Evolutionary conservation across 345 rosid genomes (phyloP).

Genomic region (Lepidium didymum): DNA sequence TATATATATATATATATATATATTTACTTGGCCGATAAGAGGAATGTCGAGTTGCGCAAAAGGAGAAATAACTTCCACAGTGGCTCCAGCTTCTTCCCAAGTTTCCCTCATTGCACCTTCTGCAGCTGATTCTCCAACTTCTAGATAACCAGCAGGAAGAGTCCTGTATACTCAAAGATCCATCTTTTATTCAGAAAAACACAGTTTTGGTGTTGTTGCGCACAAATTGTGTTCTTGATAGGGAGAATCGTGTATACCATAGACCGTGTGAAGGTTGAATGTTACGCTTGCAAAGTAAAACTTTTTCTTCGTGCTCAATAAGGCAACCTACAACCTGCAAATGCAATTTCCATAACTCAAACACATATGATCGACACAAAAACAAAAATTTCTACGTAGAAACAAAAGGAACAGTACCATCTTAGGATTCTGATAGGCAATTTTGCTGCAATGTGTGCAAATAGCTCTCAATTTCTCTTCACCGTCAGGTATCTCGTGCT

Average conservation of each 20-base stretch:
- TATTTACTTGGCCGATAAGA: slow-evolving; percentile 78
- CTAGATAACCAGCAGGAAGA: slow-evolving; percentile 97
- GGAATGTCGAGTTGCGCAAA: slow-evolving; percentile 93
- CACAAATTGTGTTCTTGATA: neutral
- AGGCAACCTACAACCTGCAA: slow-evolving; percentile 94
- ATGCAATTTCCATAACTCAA: neutral
- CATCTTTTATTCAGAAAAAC: neutral
- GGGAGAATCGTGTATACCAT: slow-evolving; percentile 22
- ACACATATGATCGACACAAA: neutral
- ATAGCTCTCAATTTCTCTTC: slow-evolving; percentile 90
- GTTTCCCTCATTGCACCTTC: slow-evolving; percentile 96
- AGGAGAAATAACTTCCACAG: slow-evolving; percentile 83
- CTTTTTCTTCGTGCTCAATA: slow-evolving; percentile 73
- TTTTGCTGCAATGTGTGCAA: slow-evolving; percentile 67
- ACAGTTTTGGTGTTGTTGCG: neutral
- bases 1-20: too few relatives aligned
- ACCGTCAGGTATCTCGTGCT: slow-evolving; percentile 82
- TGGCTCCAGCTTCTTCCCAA: slow-evolving; percentile 94
- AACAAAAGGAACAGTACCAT: slow-evolving; percentile 41
- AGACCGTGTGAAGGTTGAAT: slow-evolving; percentile 91
- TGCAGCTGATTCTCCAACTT: slow-evolving; percentile 93
- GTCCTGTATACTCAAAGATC: slow-evolving; percentile 51
- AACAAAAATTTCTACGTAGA: neutral
- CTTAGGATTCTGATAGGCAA: slow-evolving; percentile 93
- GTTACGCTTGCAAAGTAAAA: slow-evolving; percentile 93